Conservation (phyloP, 2,329 filamentous ascomycete genomes). For the Pseudogymnoascus sp. region DNA sequence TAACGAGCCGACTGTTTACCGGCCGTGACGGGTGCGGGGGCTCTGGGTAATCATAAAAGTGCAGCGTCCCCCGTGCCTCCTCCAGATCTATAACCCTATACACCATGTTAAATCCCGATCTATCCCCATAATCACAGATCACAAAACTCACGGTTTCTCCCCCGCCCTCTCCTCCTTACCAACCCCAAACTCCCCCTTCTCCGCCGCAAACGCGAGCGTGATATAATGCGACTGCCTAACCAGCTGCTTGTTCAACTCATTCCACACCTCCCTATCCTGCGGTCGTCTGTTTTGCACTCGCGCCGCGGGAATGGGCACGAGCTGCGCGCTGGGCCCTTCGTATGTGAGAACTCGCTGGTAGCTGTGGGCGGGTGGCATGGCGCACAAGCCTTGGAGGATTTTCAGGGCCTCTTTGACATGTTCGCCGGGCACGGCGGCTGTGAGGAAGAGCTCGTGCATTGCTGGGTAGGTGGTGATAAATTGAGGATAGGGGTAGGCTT, state of each 20-base stretch:
- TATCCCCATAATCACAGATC: background rate
- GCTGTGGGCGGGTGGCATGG: conserved; percentile 45
- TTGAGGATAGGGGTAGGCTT: background rate
- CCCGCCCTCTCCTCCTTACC: conserved; percentile 16
- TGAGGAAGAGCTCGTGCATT: conserved; percentile 56
- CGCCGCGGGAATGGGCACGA: conserved; percentile 20
- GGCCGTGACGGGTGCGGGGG: conserved; percentile 29
- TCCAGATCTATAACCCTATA: conserved; percentile 33
- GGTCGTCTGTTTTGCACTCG: conserved; percentile 14
- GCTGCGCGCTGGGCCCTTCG: conserved; percentile 36
- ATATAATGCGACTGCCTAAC: conserved; percentile 50
- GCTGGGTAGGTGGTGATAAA: background rate
- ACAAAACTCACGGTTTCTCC: conserved; percentile 3
- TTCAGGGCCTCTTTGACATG: conserved; percentile 44
- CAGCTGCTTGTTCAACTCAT: conserved; percentile 47
- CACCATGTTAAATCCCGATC: conserved; percentile 9
- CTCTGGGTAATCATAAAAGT: conserved; percentile 56
- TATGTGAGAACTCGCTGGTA: conserved; percentile 48
- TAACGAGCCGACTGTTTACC: conserved; percentile 25
- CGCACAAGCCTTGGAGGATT: conserved; percentile 50
- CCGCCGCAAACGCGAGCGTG: conserved; percentile 48
- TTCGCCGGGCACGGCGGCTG: conserved; percentile 43
- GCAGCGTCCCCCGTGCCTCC: conserved; percentile 39
- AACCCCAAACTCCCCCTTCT: conserved; percentile 41
- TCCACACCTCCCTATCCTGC: conserved; percentile 35